Conservation (phyloP, 1,139 yeast genomes). For the Kodamaea fungicola region DNA sequence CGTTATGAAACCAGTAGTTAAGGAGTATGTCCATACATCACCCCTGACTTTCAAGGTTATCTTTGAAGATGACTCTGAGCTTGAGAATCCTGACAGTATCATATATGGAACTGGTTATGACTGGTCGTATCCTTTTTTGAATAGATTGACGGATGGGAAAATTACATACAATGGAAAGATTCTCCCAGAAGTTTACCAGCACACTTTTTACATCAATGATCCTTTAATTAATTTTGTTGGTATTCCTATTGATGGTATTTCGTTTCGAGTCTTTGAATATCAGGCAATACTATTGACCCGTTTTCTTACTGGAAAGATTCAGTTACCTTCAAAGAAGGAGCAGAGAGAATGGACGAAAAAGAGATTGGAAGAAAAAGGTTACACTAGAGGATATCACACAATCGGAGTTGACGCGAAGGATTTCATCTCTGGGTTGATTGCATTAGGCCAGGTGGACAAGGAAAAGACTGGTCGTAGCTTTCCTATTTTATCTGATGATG, state of each 20-base stretch:
- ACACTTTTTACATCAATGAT: conserved; percentile 35
- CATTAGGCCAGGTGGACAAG: conserved; percentile 27
- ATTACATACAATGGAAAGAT: conserved; percentile 29
- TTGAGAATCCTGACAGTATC: conserved; percentile 31
- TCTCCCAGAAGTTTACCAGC: conserved; percentile 31
- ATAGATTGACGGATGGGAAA: conserved; percentile 16
- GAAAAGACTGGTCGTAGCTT: conserved; percentile 28
- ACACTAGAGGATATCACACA: conserved; percentile 41
- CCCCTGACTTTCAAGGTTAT: conserved; percentile 18
- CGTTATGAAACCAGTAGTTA: conserved; percentile 22
- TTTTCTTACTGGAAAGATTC: conserved; percentile 30
- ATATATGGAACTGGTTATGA: conserved; percentile 46
- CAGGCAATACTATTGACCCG: conserved; percentile 37
- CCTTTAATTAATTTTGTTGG: conserved; percentile 39
- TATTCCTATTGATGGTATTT: conserved; percentile 39
- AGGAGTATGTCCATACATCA: conserved; percentile 17
- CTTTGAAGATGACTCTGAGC: conserved; percentile 27
- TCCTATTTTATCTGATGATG: conserved; percentile 28
- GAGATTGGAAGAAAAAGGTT: conserved; percentile 24
- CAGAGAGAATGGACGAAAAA: conserved; percentile 31
- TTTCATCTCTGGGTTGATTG: conserved; percentile 20
- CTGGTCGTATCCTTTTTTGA: conserved; percentile 41
- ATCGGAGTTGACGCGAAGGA: conserved; percentile 25
- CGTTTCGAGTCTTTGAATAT: conserved; percentile 39
- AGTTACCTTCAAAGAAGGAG: conserved; percentile 24